Evolutionary conservation across 2,329 filamentous ascomycete genomes (phyloP), one percentile per base, ranked within the genome.

Genomic region (Xylaria sp.): DNA sequence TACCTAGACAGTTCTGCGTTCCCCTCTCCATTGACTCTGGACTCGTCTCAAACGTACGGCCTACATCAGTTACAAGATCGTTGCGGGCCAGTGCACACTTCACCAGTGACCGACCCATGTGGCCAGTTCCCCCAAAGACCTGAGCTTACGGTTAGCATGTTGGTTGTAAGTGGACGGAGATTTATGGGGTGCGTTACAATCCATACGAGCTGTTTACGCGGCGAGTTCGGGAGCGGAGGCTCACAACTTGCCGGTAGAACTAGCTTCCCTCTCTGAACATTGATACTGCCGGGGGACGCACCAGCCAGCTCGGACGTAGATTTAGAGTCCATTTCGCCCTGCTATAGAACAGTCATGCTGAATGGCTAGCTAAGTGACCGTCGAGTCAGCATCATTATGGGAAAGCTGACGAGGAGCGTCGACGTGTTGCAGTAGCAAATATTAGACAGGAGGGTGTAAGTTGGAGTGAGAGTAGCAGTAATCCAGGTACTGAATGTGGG

Each of bases 61-160:
- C 96, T 10, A 98, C 94, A 7, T 94, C 94, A 2, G 91, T 90
- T 66, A 98, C 95, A 60, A 91, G 86, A 79, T 99, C 96, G 74
- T 92, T 91, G 75, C 94, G 92, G 18, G 89, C 85, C 25, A 98
- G 86, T 18, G 92, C 94, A 64, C 88, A 90, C 76, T 96, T 95
- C 69, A 95, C 93, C 23, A 98, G 88, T 8, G 93, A 97, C 62
- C 94, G 91, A 68, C 96, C 96, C 86, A 98, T 97, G 77, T 99
- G 96, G 65, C 96, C 96, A n/a, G 94, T 98, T 58, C 94, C 94
- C 58, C 96, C 96, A 81, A 98, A 99, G 64, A 98, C 86, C 93
- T 94, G 69, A 50, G 15, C 69, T 46, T 25, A 37, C 61, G 15
- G 71, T 72, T 28, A 69, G 63, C 59, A 44, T 46, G 25, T 15